Conservation (phyloP, 805 yeast species). For the Teunomyces gatunensis region DNA sequence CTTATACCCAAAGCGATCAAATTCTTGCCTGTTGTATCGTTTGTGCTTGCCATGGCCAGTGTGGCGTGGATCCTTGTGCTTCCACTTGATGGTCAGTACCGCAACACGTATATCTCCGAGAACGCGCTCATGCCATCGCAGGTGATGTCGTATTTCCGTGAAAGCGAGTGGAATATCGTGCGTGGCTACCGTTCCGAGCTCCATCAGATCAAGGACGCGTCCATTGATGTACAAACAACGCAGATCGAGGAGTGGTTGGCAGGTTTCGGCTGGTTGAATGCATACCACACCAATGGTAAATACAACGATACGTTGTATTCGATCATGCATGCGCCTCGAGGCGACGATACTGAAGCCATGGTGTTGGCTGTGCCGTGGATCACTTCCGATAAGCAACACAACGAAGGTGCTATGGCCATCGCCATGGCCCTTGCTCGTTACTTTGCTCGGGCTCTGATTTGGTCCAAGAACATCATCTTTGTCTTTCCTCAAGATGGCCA, state of each 20-base stretch:
- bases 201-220: slow-evolving; percentile 31
- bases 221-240: slow-evolving; percentile 40
- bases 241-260: slow-evolving; percentile 57
- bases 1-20: slow-evolving; percentile 34
- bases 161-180: slow-evolving; percentile 88
- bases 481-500: slow-evolving; percentile 76
- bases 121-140: slow-evolving; percentile 97
- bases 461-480: slow-evolving; percentile 92
- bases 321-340: slow-evolving; percentile 86
- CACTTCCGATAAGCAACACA: slow-evolving; percentile 60
- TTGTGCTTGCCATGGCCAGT: slow-evolving; percentile 34
- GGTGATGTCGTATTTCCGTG: slow-evolving; percentile 87
- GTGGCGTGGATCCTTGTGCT: slow-evolving; percentile 50
- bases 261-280: slow-evolving; percentile 70
- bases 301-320: slow-evolving; percentile 62
- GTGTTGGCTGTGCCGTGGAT: slow-evolving; percentile 87
- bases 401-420: slow-evolving; percentile 78
- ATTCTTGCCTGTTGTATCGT: slow-evolving; percentile 32
- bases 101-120: slow-evolving; percentile 86
- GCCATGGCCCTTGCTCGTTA: slow-evolving; percentile 73
- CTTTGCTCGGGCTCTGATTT: slow-evolving; percentile 81
- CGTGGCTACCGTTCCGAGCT: slow-evolving; percentile 77
- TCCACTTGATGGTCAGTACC: slow-evolving; percentile 79
- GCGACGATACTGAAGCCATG: slow-evolving; percentile 95
- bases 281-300: slow-evolving; percentile 37